These are phyloP conservation scores for Erysimum cheiranthoides DNA, from an alignment of 345 rosid genomes.

Conservation along the genomic window DNA sequence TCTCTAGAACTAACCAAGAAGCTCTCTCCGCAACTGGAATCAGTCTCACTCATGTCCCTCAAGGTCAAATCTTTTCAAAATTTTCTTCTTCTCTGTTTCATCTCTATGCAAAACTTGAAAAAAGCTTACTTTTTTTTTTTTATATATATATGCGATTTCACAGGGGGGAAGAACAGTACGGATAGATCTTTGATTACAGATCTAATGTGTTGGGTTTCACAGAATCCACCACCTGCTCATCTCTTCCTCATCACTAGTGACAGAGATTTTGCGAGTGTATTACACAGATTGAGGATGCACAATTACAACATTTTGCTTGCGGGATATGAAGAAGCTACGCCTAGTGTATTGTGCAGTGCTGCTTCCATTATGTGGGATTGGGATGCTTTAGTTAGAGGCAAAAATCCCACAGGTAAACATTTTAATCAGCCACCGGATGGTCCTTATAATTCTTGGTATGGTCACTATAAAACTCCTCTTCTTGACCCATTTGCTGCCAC, in stretches of 20 bases:
- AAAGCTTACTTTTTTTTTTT: background rate
- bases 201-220: constrained; percentile 83
- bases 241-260: constrained; percentile 82
- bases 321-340: constrained; percentile 46
- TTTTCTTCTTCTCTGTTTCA: background rate
- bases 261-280: constrained; percentile 62
- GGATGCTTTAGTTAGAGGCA: constrained; percentile 62
- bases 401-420: constrained; percentile 55
- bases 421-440: constrained; percentile 97
- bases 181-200: constrained; percentile 74
- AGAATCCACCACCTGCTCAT: constrained; percentile 95
- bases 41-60: constrained; percentile 72
- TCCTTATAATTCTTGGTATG: constrained; percentile 92
- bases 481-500: constrained; percentile 67
- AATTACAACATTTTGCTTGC: constrained; percentile 93
- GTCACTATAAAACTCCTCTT: constrained; percentile 68
- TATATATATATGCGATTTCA: background rate
- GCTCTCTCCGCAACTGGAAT: constrained; percentile 81
- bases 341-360: constrained; percentile 77
- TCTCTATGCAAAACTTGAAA: background rate
- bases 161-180: constrained; percentile 87
- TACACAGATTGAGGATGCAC: constrained; percentile 82
- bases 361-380: constrained; percentile 95
- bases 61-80: constrained; percentile 48
- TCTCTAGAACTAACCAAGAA: constrained; percentile 72